These are phyloP conservation scores for Miscanthus lutarioriparius DNA, from an alignment of 176 grass and related monocot genomes.

Conservation along the genomic window DNA sequence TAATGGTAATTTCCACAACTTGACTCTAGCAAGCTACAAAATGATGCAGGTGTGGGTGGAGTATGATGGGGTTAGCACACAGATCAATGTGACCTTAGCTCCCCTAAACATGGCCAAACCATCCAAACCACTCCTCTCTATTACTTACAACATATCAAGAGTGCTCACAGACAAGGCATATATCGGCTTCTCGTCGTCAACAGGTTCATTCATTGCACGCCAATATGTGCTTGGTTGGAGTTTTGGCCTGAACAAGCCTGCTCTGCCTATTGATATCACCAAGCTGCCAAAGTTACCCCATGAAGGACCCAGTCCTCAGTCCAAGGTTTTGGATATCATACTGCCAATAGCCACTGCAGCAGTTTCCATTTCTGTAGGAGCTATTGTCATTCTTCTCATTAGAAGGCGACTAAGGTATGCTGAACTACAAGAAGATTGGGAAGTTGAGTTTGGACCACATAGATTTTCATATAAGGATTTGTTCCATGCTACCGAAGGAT, in stretches of 20 bases:
- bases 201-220: background rate
- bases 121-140: conserved; percentile 25
- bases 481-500: background rate
- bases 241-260: conserved; percentile 40
- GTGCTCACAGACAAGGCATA: conserved; percentile 15
- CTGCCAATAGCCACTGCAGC: background rate
- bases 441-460: background rate
- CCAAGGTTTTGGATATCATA: background rate
- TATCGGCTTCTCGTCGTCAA: conserved; percentile 29
- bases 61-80: background rate
- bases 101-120: conserved; percentile 30
- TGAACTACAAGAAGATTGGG: conserved; percentile 10
- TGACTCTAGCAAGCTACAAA: background rate
- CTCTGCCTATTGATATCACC: conserved; percentile 36
- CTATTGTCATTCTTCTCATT: background rate
- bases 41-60: conserved; percentile 49
- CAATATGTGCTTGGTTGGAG: conserved; percentile 77
- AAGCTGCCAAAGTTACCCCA: conserved; percentile 48
- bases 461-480: background rate
- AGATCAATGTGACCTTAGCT: conserved; percentile 36
- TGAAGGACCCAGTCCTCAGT: background rate
- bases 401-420: background rate
- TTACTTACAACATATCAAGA: conserved; percentile 15
- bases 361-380: background rate
- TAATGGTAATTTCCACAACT: conserved; percentile 1